Evolutionary conservation across 805 yeast species (phyloP), one percentile per base, ranked within the genome.

Genomic region (Cyberlindnera petersonii): DNA sequence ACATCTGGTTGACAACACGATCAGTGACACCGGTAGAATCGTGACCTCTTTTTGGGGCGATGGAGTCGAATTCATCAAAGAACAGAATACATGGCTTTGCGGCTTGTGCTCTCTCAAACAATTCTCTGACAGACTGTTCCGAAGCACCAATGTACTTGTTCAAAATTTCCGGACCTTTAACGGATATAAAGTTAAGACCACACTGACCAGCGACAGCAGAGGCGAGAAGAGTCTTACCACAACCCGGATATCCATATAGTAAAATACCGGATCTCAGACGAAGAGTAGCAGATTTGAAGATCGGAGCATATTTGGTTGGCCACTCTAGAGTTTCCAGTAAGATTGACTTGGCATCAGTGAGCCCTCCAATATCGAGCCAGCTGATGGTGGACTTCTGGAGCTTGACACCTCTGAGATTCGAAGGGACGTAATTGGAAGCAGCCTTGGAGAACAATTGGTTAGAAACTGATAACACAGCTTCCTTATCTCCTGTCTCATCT

Each of bases 11-110:
- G 19, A 93, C 98, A 28, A 93, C 96, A 52, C 98, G 74, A 59
- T 93, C 98, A 3, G 98, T 93, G 4, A 93, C 98, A 40, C 98
- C 98, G 0, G 98, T 89, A 2, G 95, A 86, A 58, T 91, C 98
- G 55, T 89, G 97, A 3, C 98, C 98, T 71, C 98, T 81, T 59
- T 89, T 89, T 1, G 98, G 98, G 0, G 98, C 97, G 55, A 93
- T 87, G 0, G 98, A 88, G 52, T 91, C 98, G 59, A 91, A 89
- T 56, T 91, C 97, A 63, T 91, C 98, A 61, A 91, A 89, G 58
- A 91, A 89, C 37, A 91, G 64, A 22, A 91, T 79, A 54, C 97
- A 91, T 0, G 97, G 97, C 54, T 86, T 87, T 3, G 96, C 96
- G 18, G 95, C 83, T 56, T 84, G 93, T 1, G 98, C 98, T 23